Evolutionary conservation across 2,329 filamentous ascomycete species (phyloP).

Genomic region (Remersonia thermophila): DNA sequence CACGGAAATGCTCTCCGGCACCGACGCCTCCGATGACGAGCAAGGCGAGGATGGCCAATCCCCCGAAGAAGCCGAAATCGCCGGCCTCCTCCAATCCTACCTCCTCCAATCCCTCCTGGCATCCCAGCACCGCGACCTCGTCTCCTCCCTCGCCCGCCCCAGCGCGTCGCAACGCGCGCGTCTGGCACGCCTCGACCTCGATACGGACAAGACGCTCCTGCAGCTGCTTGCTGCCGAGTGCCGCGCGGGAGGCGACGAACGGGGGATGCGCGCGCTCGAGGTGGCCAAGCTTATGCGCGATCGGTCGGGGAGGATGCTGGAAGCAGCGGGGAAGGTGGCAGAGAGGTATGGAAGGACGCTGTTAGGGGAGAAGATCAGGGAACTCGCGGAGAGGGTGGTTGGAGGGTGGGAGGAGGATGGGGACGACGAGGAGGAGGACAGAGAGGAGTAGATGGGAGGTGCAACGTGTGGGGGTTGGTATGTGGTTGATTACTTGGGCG

Average conservation of each 20-base stretch:
- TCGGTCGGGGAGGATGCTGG: constrained; percentile 74
- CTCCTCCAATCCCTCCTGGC: constrained; percentile 62
- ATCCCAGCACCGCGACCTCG: constrained; percentile 62
- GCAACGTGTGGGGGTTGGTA: too few relatives aligned
- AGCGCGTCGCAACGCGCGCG: constrained; percentile 52
- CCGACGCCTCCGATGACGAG: constrained; percentile 24
- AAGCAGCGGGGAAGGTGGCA: constrained; percentile 82
- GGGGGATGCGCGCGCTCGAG: constrained; percentile 89
- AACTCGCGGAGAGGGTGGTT: constrained; percentile 61
- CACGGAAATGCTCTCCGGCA: constrained; percentile 17
- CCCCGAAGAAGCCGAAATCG: constrained; percentile 34
- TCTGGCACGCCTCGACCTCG: constrained; percentile 61
- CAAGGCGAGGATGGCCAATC: constrained; percentile 23
- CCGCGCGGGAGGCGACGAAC: constrained; percentile 75
- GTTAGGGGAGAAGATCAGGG: constrained; percentile 80
- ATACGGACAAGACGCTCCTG: constrained; percentile 80
- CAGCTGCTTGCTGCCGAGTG: constrained; percentile 86
- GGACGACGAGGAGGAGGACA: constrained; percentile 27
- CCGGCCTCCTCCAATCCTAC: constrained; percentile 66
- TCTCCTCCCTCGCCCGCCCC: constrained; percentile 50
- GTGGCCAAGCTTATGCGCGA: constrained; percentile 79
- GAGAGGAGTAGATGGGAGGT: background rate
- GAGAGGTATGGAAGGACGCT: constrained; percentile 69
- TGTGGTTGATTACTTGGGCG: constrained; percentile 1
- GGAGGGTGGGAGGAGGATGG: constrained; percentile 48